Evolutionary conservation across 2,329 filamentous ascomycete genomes (phyloP).

Genomic region (Colletotrichum sp.): DNA sequence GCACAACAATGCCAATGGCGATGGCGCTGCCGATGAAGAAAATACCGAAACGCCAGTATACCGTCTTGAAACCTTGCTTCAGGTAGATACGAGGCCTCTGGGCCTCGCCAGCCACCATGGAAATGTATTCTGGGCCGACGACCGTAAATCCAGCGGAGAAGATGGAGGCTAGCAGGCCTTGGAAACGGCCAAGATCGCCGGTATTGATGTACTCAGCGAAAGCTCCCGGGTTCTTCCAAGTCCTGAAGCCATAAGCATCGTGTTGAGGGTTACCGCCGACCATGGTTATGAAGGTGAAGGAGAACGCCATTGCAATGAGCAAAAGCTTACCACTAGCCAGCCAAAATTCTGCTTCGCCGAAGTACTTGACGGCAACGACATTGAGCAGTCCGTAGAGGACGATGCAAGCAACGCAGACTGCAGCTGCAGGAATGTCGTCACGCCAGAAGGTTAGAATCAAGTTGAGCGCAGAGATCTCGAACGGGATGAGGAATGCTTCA

Average conservation of each 20-base stretch:
- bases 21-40: constrained; percentile 77
- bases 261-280: constrained; percentile 75
- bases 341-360: constrained; percentile 72
- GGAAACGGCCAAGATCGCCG: constrained; percentile 68
- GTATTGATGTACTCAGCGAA: constrained; percentile 65
- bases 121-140: constrained; percentile 72
- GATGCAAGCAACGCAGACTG: constrained; percentile 12
- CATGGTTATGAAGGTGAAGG: constrained; percentile 83
- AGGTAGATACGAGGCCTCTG: constrained; percentile 68
- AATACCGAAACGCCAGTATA: constrained; percentile 73
- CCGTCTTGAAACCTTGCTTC: constrained; percentile 73
- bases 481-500: constrained; percentile 47
- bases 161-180: constrained; percentile 72
- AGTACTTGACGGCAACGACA: constrained; percentile 26
- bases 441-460: constrained; percentile 25
- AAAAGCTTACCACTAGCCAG: constrained; percentile 66
- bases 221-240: constrained; percentile 67
- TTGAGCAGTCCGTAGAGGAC: constrained; percentile 32
- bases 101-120: constrained; percentile 73
- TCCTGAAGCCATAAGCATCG: constrained; percentile 73
- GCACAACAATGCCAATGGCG: constrained; percentile 68
- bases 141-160: constrained; percentile 70
- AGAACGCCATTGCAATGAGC: constrained; percentile 70
- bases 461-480: constrained; percentile 47
- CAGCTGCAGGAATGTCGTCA: constrained; percentile 17